Evolutionary conservation across 169 alveolate genomes (phyloP), one percentile per base, ranked within the genome.

Genomic region (Cryptosporidium tyzzeri): DNA sequence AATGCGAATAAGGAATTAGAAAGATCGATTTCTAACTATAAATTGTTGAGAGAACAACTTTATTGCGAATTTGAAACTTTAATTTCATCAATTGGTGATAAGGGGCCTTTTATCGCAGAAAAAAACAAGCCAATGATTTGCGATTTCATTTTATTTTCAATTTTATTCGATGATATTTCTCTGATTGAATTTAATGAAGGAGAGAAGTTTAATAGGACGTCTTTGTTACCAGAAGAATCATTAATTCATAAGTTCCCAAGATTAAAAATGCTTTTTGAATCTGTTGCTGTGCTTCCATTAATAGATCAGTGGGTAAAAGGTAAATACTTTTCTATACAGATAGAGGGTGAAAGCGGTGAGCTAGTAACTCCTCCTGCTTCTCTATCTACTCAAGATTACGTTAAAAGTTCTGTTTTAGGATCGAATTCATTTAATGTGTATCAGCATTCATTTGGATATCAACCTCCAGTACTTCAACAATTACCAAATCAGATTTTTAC

Each of bases 241-340:
- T 41, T 80, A 14, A 80, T 80, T 80, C 89, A 80, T 7, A 59
- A 35, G 33, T 80, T 80, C 29, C 89, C 89, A 21, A 59, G 89
- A 48, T 50, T 80, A 65, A 80, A 80, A 31, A 31, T 65, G 21
- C 67, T 80, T 31, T 80, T 80, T 23, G 73, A 62, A 65, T 59
- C 75, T 8, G 62, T 80, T 3, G 55, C 80, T 18, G 21, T 33
- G 0, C 69, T 80, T 10, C 89, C 89, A 39, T 58, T 80, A 16
- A 65, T 80, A 58, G 75, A 80, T 26, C 89, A 80, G 44, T 80
- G 89, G 89, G 62, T 80, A 3, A 80, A 80, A 18, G 89, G 89
- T 16, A 80, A 80, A 29, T 80, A 62, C 53, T 80, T 80, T 50
- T n/a, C 53, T 37, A 59, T 73, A 33, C 35, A 73, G 10, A 29